These are phyloP conservation scores for Davidsoniella neocaledoniae DNA, from an alignment of 2,329 filamentous ascomycete species.

Conservation along the genomic window DNA sequence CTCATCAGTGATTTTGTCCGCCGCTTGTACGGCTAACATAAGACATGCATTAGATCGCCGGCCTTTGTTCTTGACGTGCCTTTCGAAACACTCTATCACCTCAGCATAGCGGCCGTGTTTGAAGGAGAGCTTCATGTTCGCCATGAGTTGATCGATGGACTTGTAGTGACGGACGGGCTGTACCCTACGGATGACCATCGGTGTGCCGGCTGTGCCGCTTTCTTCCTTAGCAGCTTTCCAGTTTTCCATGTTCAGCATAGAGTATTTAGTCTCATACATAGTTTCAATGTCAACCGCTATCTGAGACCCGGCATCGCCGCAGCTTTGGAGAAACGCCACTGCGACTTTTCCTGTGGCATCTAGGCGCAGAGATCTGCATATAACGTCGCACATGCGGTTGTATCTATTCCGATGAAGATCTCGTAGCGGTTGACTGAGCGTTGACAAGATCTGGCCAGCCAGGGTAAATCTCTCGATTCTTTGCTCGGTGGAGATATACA, in stretches of 20 bases:
- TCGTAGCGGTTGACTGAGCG: neutral
- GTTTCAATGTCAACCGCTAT: conserved; percentile 6
- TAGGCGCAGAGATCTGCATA: conserved; percentile 6
- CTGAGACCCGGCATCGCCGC: neutral
- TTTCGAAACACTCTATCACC: conserved; percentile 4
- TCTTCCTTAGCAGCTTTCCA: neutral
- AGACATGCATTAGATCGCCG: conserved; percentile 7
- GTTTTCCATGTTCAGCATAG: neutral
- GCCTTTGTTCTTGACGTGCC: conserved; percentile 4
- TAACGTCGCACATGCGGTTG: conserved; percentile 4
- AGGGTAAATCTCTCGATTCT: conserved; percentile 3
- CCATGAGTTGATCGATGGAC: conserved; percentile 5
- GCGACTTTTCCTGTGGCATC: conserved; percentile 4
- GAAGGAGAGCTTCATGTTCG: conserved; percentile 7
- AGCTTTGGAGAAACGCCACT: neutral
- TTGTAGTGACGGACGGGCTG: conserved; percentile 1
- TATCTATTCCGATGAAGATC: conserved; percentile 3
- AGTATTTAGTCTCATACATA: neutral
- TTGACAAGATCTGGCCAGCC: conserved; percentile 3
- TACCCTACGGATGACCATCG: conserved; percentile 2
- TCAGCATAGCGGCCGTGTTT: neutral
- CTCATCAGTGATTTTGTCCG: neutral
- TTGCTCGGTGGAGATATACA: neutral
- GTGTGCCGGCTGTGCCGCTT: neutral
- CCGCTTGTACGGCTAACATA: conserved; percentile 6